A percentile compares a stretch with the other conserved stretches of the same genome.
Conservation (phyloP, 495 filamentous ascomycete genomes). For the Penicillium simplicissimum region DNA sequence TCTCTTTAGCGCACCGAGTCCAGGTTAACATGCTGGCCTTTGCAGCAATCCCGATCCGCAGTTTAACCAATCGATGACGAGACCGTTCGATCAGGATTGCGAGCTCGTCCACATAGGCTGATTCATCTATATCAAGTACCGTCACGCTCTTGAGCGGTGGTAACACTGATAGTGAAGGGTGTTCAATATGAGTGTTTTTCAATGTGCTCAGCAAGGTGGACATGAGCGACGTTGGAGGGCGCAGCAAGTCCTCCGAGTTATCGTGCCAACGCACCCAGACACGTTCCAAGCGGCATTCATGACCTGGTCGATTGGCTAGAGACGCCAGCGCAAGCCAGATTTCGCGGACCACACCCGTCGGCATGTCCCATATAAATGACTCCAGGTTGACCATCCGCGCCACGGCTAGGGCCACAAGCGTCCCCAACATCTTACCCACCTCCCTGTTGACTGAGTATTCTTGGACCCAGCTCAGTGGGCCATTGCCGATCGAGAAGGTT, state of each 20-base stretch:
- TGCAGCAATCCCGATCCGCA: constrained; percentile 75
- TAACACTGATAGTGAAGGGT: constrained; percentile 82
- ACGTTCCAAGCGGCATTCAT: constrained; percentile 68
- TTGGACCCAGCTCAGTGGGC: constrained; percentile 76
- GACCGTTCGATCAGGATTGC: constrained; percentile 77
- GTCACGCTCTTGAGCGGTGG: constrained; percentile 78
- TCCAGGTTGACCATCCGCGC: constrained; percentile 87
- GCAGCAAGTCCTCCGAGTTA: constrained; percentile 56
- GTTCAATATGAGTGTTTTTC: constrained; percentile 63
- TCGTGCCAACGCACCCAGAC: constrained; percentile 93
- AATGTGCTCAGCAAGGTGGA: constrained; percentile 24
- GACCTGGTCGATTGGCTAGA: constrained; percentile 60
- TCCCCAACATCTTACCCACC: constrained; percentile 90
- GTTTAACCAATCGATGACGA: constrained; percentile 64
- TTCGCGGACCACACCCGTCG: constrained; percentile 83
- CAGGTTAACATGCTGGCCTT: constrained; percentile 59
- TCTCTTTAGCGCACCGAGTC: constrained; percentile 37
- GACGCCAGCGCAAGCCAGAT: constrained; percentile 84
- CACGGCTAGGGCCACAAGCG: constrained; percentile 81
- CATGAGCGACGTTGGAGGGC: constrained; percentile 14
- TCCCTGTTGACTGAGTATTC: constrained; percentile 90
- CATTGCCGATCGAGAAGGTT: constrained; percentile 90
- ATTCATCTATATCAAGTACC: constrained; percentile 87
- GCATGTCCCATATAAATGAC: constrained; percentile 95
- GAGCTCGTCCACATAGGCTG: constrained; percentile 87